Base-by-base conservation (phyloP, 2,329 filamentous ascomycete genomes). In the Akanthomyces muscarius region DNA sequence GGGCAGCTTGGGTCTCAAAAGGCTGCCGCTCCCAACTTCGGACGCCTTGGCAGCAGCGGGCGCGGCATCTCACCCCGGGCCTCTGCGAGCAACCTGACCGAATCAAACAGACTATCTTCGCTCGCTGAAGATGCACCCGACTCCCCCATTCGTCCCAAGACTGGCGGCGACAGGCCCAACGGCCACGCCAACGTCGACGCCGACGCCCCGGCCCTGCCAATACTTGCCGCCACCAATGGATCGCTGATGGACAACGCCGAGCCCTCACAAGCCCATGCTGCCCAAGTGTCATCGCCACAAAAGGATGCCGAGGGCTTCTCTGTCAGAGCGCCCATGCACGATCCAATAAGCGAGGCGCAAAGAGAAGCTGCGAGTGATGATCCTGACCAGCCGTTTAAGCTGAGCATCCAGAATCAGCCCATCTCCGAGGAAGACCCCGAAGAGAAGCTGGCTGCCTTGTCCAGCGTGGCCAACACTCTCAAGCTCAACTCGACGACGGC, bases 261-360 rank as follows among this genome's bases (percentile, higher is more conserved):
- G 41, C 50, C 50, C 21, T 38, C 81, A 2, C 76, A 77, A 3
- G 68, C 69, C 18, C 80, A 81, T 62, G 73, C 73, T 58, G 73
- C 75, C 25, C 72, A 75, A 18, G 62, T 73, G 10, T 66, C 68
- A 0, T 72, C 77, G 62, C 72, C 81, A 62, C 75, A 77, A 23
- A 90, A 86, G 71, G 91, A 95, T 71, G 78, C 85, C 0, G 91
- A 96, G 67, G 91, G 91, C 7, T 95, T 88, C 71, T 89, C 83
- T 4, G 83, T 94, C n/a, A 90, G 89, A 0, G 81, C 86, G 0
- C 78, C 84, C 1, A 80, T 81, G 68, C 81, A 87, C 68, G 80
- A 88, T 72, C 81, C 86, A 3, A 89, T 94, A 63, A 89, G 90
- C 0, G 86, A 89, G 71, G 90, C 90, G 8, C 84, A 92, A 73